Conservation (phyloP, 2,329 filamentous ascomycete genomes). For the Aspergillus sp. region DNA sequence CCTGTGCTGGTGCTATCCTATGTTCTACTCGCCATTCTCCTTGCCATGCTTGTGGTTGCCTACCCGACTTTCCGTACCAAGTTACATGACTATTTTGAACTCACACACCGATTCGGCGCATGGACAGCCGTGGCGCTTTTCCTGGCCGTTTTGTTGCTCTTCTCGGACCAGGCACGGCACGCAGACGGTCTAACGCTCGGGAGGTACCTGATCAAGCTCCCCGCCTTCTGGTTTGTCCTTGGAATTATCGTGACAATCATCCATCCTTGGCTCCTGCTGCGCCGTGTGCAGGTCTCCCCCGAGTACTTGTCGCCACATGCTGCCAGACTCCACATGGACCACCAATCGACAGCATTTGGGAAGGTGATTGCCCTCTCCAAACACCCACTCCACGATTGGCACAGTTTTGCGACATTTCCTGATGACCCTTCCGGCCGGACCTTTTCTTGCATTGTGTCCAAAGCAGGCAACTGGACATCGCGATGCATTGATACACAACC, state of each 20-base stretch:
- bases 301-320: constrained; percentile 71
- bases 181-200: constrained; percentile 31
- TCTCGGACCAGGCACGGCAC: constrained; percentile 41
- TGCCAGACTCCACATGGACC: constrained; percentile 64
- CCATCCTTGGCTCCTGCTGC: constrained; percentile 69
- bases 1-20: constrained; percentile 53
- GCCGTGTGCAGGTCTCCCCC: constrained; percentile 60
- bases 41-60: constrained; percentile 58
- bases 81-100: constrained; percentile 66
- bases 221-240: constrained; percentile 64
- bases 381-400: constrained; percentile 65
- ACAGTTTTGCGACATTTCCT: constrained; percentile 71
- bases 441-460: constrained; percentile 67
- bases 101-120: constrained; percentile 67
- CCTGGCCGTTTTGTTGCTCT: constrained; percentile 58
- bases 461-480: constrained; percentile 71
- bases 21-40: constrained; percentile 54
- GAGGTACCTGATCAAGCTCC: constrained; percentile 40
- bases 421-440: constrained; percentile 48
- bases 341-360: constrained; percentile 55
- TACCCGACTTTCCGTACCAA: constrained; percentile 59
- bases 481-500: constrained; percentile 59
- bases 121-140: constrained; percentile 64
- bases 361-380: constrained; percentile 58
- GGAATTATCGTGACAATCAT: constrained; percentile 61